Base-by-base conservation (phyloP, 2,329 filamentous ascomycete species). In the Aspergillus aculeatinus region DNA sequence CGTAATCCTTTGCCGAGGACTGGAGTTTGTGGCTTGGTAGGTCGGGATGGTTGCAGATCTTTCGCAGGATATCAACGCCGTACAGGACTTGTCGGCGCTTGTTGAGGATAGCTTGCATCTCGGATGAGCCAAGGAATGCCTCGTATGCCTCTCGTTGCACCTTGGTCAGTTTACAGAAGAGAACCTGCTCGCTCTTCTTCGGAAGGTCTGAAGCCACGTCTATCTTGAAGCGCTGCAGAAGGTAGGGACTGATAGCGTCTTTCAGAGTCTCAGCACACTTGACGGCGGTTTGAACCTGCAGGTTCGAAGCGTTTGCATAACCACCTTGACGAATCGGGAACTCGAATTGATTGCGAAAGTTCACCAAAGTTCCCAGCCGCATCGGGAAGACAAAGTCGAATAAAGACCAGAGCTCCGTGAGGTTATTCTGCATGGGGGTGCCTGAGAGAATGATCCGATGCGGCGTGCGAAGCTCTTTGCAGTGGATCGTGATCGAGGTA, bases 351-450 rank as follows among this genome's bases (percentile, higher is more conserved):
- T 88, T 89, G 50, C 92, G 87, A 73, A 99, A 99, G 64, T 90
- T 92, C 60, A 97, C 90, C 12, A 98, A 81, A 0, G 91, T 97
- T 0, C 95, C 96, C 5, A 99, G 80, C 14, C 93, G 89, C 91
- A 98, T 97, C 0, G 96, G 95, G 63, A 92, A 98, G 59, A 98
- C 89, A 71, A 99, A 99, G 73, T 99, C 96, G 71, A 99, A 98
- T 0, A 99, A 80, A 0, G 94, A 98, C 94, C 95, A 99, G 0
- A 99, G 81, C 73, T 99, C 96, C 0, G 90, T 89, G 27, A 99
- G 79, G 64, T 97, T 98, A 75, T 99, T 99, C 74, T 99, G 96
- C 82, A 99, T 96, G 0, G 96, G 96, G 0, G 95, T 99, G 5
- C 95, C 95, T 0, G 96, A 98, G 1, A 99, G 81, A 60, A 99